A percentile compares a stretch with the other conserved stretches of the same genome.
phyloP scores from a whole-genome alignment of 2,329 filamentous ascomycete species.

The Aspergillus intermedius region DNA sequence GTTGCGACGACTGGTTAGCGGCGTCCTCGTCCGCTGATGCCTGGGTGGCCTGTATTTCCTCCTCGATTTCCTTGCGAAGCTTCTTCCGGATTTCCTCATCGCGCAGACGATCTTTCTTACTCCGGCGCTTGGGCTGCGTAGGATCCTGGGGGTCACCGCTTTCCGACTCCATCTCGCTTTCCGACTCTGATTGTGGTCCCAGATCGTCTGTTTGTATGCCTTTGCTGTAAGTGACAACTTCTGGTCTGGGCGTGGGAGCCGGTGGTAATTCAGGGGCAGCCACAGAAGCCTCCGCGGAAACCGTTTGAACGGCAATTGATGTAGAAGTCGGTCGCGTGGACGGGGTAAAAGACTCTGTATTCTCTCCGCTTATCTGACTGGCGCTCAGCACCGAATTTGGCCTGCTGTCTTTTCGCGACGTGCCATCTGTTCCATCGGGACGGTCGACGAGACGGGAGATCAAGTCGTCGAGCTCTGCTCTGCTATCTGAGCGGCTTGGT shows the following conservation, averaged over 20 bases:
- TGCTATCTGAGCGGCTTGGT: slow-evolving; percentile 57
- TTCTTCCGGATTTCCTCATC: slow-evolving; percentile 86
- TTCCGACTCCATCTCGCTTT: slow-evolving; percentile 56
- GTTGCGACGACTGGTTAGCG: slow-evolving; percentile 37
- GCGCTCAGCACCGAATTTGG: slow-evolving; percentile 82
- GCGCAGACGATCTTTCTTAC: slow-evolving; percentile 69
- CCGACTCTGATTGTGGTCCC: slow-evolving; percentile 48
- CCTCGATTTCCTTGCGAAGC: slow-evolving; percentile 82
- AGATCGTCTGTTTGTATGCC: slow-evolving; percentile 84
- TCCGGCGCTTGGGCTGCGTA: slow-evolving; percentile 63
- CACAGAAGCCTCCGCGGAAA: slow-evolving; percentile 62
- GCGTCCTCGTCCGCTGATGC: slow-evolving; percentile 31
- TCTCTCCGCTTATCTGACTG: slow-evolving; percentile 71
- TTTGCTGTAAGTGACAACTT: slow-evolving; percentile 95
- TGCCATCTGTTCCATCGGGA: slow-evolving; percentile 45
- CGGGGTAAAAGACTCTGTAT: slow-evolving; percentile 32
- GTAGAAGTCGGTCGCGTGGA: slow-evolving; percentile 37
- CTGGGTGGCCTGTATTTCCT: slow-evolving; percentile 72
- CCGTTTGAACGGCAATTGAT: slow-evolving; percentile 56
- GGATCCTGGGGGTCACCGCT: slow-evolving; percentile 53
- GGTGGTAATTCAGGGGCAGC: slow-evolving; percentile 71
- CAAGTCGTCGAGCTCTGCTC: slow-evolving; percentile 73
- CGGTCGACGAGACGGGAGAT: slow-evolving; percentile 80
- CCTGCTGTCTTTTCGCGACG: slow-evolving; percentile 56
- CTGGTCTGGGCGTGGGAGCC: slow-evolving; percentile 45